These are phyloP conservation scores for Ophiostoma piceae DNA, from an alignment of 2,329 filamentous ascomycete species.

Conservation along the genomic window DNA sequence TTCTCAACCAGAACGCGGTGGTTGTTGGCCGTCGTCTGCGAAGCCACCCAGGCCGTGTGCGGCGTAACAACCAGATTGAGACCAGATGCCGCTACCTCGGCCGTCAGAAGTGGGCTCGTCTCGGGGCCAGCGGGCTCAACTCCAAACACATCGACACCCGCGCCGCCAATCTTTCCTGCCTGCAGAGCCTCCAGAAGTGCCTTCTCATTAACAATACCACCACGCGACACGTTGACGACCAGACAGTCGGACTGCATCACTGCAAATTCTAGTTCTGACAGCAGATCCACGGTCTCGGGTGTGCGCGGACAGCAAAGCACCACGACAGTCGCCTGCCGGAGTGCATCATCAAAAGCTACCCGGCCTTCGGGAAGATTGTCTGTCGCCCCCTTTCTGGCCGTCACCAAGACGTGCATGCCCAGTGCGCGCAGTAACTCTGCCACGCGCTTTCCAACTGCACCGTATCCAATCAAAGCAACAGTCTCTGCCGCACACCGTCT, in stretches of 20 bases:
- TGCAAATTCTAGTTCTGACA: slow-evolving; percentile 27
- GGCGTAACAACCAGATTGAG: slow-evolving; percentile 28
- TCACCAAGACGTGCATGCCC: slow-evolving; percentile 33
- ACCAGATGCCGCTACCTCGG: slow-evolving; percentile 9
- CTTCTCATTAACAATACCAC: slow-evolving; percentile 35
- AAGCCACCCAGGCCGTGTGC: slow-evolving; percentile 26
- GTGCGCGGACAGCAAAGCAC: slow-evolving; percentile 35
- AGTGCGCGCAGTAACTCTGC: slow-evolving; percentile 32
- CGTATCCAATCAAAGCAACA: slow-evolving; percentile 35
- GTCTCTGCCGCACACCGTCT: slow-evolving; percentile 25
- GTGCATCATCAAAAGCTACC: slow-evolving; percentile 29
- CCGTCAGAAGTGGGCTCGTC: slow-evolving; percentile 22
- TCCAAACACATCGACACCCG: slow-evolving; percentile 35
- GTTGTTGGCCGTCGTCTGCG: slow-evolving; percentile 25
- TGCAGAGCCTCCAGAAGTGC: slow-evolving; percentile 34
- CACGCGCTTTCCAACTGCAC: slow-evolving; percentile 34
- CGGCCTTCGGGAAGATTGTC: slow-evolving; percentile 25
- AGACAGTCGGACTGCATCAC: slow-evolving; percentile 29
- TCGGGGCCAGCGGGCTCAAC: slow-evolving; percentile 32
- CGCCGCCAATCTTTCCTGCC: slow-evolving; percentile 32
- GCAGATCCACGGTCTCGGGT: slow-evolving; percentile 28
- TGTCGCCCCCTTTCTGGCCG: slow-evolving; percentile 23
- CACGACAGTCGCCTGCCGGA: slow-evolving; percentile 31
- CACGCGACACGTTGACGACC: slow-evolving; percentile 35
- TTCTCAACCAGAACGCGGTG: slow-evolving; percentile 24